Base-by-base conservation (phyloP, 2,329 filamentous ascomycete species). In the Xylariaceae sp. region DNA sequence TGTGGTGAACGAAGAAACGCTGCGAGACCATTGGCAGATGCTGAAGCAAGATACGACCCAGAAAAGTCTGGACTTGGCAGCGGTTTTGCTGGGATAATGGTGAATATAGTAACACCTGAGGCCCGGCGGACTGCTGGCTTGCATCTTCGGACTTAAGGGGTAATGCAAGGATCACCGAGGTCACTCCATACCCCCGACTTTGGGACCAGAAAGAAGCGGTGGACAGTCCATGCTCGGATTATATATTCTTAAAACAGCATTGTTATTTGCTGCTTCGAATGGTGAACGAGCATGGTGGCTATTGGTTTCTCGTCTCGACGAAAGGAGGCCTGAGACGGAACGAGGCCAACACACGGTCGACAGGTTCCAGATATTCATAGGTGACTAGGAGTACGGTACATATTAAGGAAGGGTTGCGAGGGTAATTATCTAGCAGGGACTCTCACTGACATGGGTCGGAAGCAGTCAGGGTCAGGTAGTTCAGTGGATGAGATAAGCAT, bases 21-120 rank as follows among this genome's bases (percentile, higher is more conserved):
- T 89, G 57, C 84, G 79, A 58, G 85, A 73, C 68, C 89, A 90
- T 75, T 89, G 87, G 66, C 84, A 86, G 54, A 81, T 84, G 71
- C 84, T 90, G 73, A 74, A 64, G 55, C 63, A 67, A 39, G 61
- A 55, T 13, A 52, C 18, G 47, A 48, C 13, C 30, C 41, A 39
- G n/a, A 39, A 37, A 6, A 51, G 39, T 13, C 35, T 53, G 50
- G 51, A 5, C 35, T 55, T 9, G 37, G 45, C 6, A 34, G 23
- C 18, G 61, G 37, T 17, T 37, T 2, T 41, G 49, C 13, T 23
- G 58, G 59, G 47, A 58, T 52, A 11, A 51, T 68, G 30, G 64
- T 67, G 35, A 60, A 59, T 4, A 45, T 70, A 49, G 68, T 69
- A 49, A 68, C 60, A 47, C 55, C 69, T 13, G 61, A 65, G 17